Evolutionary conservation across 495 filamentous ascomycete species (phyloP).

Genomic region (Echria macrotheca): DNA sequence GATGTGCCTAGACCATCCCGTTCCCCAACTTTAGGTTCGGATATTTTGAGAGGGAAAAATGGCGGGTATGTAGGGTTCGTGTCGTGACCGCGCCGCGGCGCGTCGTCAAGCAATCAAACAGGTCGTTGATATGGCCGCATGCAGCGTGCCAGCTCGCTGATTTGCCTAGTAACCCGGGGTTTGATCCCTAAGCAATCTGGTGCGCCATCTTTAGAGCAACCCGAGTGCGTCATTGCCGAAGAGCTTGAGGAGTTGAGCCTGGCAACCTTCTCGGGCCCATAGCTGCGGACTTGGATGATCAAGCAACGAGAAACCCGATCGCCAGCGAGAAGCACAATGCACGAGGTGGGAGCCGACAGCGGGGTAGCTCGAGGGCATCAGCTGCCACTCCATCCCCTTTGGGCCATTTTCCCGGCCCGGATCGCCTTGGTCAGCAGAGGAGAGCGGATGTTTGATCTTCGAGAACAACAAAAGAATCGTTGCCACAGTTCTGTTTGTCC

Average conservation of each 20-base stretch:
- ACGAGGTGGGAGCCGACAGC: background rate
- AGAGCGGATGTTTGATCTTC: background rate
- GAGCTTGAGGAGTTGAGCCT: too few species aligned
- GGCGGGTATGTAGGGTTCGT: too few species aligned
- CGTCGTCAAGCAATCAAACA: background rate
- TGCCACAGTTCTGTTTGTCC: background rate
- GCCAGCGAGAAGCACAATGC: background rate
- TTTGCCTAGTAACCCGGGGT: conserved; percentile 9
- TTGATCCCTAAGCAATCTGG: conserved; percentile 8
- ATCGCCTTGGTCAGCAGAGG: background rate
- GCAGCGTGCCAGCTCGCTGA: conserved; percentile 7
- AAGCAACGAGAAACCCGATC: conserved; percentile 13
- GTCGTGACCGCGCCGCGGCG: background rate
- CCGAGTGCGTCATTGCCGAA: conserved; percentile 1
- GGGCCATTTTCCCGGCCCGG: background rate
- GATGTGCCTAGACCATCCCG: too few species aligned
- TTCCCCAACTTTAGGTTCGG: too few species aligned
- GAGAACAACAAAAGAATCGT: background rate
- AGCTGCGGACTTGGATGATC: conserved; percentile 9
- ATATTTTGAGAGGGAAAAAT: too few species aligned
- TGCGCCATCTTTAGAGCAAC: background rate
- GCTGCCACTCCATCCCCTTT: background rate
- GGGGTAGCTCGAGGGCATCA: background rate
- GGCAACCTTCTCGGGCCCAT: too few species aligned
- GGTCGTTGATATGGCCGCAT: conserved; percentile 2